Percentiles rank a stretch among this genome's conserved stretches.
Evolutionary conservation across 495 filamentous ascomycete species (phyloP).

Genomic region (Parathielavia appendiculata): DNA sequence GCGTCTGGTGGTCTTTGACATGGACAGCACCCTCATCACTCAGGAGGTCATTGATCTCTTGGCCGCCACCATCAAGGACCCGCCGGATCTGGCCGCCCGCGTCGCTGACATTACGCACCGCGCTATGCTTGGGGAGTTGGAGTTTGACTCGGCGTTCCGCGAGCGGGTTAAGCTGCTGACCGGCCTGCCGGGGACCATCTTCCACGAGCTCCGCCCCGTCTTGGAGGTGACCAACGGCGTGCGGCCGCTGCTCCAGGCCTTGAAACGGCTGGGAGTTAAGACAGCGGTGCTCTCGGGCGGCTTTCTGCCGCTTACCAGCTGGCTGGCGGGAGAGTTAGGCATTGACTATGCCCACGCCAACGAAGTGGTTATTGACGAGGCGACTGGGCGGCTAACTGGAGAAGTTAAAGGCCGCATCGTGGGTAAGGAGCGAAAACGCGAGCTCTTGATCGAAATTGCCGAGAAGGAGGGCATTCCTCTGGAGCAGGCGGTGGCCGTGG

Average conservation of each 20-base stretch:
- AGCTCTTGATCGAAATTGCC: constrained; percentile 72
- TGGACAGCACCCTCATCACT: constrained; percentile 94
- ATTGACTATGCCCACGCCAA: constrained; percentile 87
- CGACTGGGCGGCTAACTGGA: constrained; percentile 68
- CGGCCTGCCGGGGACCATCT: constrained; percentile 73
- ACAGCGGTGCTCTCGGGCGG: constrained; percentile 89
- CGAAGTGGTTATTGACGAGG: constrained; percentile 61
- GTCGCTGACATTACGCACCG: constrained; percentile 73
- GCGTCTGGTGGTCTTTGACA: constrained; percentile 87
- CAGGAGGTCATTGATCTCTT: constrained; percentile 97
- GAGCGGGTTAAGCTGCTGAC: constrained; percentile 75
- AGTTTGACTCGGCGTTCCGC: constrained; percentile 76
- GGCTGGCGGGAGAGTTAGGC: constrained; percentile 73
- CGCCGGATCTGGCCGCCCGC: constrained; percentile 54
- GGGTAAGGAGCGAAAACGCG: constrained; percentile 71
- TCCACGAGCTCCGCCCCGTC: constrained; percentile 65
- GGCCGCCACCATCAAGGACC: constrained; percentile 61
- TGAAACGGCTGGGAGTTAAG: constrained; percentile 73
- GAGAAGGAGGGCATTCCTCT: constrained; percentile 62
- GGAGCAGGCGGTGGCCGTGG: constrained; percentile 77
- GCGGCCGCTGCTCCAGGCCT: constrained; percentile 59
- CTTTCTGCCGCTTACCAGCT: constrained; percentile 81
- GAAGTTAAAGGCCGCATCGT: constrained; percentile 74
- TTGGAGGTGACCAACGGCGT: constrained; percentile 81
- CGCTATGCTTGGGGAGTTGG: constrained; percentile 95